Conservation (phyloP, 2,329 filamentous ascomycete genomes). For the Aspergillus ruber region DNA sequence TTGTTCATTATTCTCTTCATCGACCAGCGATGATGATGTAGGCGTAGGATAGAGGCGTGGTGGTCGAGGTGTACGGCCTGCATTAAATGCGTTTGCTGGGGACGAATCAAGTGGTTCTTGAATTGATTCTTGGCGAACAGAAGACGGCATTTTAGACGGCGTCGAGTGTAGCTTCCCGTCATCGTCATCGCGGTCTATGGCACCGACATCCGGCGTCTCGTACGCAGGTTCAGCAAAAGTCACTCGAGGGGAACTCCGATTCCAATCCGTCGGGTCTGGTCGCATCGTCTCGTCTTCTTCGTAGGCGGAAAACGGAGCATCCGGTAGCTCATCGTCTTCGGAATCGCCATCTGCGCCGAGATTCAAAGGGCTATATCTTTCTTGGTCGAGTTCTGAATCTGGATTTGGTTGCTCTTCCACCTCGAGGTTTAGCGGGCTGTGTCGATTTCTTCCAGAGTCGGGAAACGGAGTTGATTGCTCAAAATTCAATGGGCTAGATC, state of each 20-base stretch:
- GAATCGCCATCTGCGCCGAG: slow-evolving; percentile 22
- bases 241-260: slow-evolving; percentile 11
- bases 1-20: slow-evolving; percentile 26
- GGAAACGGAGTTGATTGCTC: not conserved
- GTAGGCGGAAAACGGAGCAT: not conserved
- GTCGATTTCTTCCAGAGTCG: slow-evolving; percentile 10
- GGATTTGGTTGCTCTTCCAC: slow-evolving; percentile 12
- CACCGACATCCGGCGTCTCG: slow-evolving; percentile 24
- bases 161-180: slow-evolving; percentile 26
- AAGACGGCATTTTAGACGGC: slow-evolving; percentile 30
- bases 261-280: slow-evolving; percentile 4
- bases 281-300: slow-evolving; percentile 7
- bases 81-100: slow-evolving; percentile 27
- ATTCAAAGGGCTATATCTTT: slow-evolving; percentile 21
- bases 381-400: slow-evolving; percentile 7
- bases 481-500: slow-evolving; percentile 19
- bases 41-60: slow-evolving; percentile 35
- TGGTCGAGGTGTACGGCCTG: slow-evolving; percentile 26
- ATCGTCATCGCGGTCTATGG: slow-evolving; percentile 20
- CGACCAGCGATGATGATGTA: slow-evolving; percentile 33
- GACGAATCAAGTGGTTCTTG: slow-evolving; percentile 16
- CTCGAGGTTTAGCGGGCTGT: slow-evolving; percentile 23
- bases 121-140: slow-evolving; percentile 12
- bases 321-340: slow-evolving; percentile 16
- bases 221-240: slow-evolving; percentile 18